Base-by-base conservation (phyloP, 2,329 filamentous ascomycete genomes). In the Colletotrichum sidae region DNA sequence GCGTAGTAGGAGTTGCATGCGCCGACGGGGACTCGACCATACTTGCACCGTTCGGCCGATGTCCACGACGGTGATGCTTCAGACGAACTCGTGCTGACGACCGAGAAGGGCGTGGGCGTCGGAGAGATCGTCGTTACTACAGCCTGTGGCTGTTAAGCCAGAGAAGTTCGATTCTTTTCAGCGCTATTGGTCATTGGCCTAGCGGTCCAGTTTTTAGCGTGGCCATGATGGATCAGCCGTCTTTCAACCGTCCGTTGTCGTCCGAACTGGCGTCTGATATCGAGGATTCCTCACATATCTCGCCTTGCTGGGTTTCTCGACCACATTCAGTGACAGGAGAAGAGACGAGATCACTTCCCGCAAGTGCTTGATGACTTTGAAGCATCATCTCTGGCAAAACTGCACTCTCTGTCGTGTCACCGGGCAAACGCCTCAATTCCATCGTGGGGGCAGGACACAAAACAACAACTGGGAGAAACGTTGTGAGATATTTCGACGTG, bases 1-100 rank as follows among this genome's bases (percentile, higher is more conserved):
- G 57, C 58, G 52, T 78, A 76, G 53, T 76, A 70, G 33, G 73
- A 68, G 45, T 78, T 75, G 63, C 76, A 78, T 1, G 75, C 71
- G 35, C 71, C 70, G 13, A 69, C 38, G 8, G 76, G 74, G 6
- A 78, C 74, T 59, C 70, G 62, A 2, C 76, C 76, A 50, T 77
- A 72, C 45, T 72, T 70, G 10, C 65, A 74, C 3, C 76, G 76
- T 2, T 76, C 69, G 25, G 76, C 75, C 4, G 70, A 75, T n/a
- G 69, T 76, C 49, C 76, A 77, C 47, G 56, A 51, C 5, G 52
- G 51, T 2, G 25, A 34, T 11, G 52, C 47, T n/a, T 47, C 38
- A n/a, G 67, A 52, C 41, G 49, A 58, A 13, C 47, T 55, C 4
- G 39, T 42, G 44, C 66, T 62, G 13, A 53, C 37, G n/a, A 52